Conservation (phyloP, 2,329 filamentous ascomycete species). For the Pseudovirgaria hyperparasitica region DNA sequence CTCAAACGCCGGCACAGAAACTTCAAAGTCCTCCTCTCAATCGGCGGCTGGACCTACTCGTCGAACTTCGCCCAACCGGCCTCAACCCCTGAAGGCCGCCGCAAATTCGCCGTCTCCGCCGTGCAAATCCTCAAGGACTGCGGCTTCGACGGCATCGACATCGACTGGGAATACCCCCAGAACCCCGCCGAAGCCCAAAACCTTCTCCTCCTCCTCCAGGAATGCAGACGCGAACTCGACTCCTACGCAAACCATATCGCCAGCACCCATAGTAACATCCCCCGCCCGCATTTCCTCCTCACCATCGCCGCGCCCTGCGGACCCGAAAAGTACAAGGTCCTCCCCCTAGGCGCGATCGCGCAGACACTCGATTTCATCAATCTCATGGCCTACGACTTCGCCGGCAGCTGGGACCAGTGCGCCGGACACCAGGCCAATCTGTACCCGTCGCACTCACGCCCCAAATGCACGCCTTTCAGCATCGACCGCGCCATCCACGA, state of each 20-base stretch:
- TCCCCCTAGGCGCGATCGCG: conserved; percentile 29
- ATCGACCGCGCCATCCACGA: conserved; percentile 56
- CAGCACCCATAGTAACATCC: conserved; percentile 4
- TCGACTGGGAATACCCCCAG: conserved; percentile 37
- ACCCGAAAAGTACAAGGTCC: conserved; percentile 27
- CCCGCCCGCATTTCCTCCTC: conserved; percentile 28
- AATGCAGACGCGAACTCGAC: conserved; percentile 25
- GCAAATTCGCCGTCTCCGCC: conserved; percentile 55
- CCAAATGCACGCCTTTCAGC: conserved; percentile 63
- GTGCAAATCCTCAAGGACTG: conserved; percentile 66
- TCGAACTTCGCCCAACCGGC: conserved; percentile 60
- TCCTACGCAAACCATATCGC: conserved; percentile 24
- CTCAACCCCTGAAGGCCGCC: conserved; percentile 47
- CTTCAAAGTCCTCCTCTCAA: conserved; percentile 68
- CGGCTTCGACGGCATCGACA: conserved; percentile 48
- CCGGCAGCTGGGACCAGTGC: conserved; percentile 63
- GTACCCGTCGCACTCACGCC: conserved; percentile 43
- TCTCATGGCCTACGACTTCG: conserved; percentile 41
- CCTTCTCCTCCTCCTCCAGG: conserved; percentile 26
- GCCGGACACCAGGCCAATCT: conserved; percentile 77
- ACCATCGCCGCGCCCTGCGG: conserved; percentile 33
- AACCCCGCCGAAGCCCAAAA: conserved; percentile 26
- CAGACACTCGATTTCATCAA: conserved; percentile 36
- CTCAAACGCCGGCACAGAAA: conserved; percentile 66
- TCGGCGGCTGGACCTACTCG: conserved; percentile 72